These are phyloP conservation scores for Phaeoacremonium minimum DNA, from an alignment of 2,329 filamentous ascomycete genomes.

Conservation along the genomic window DNA sequence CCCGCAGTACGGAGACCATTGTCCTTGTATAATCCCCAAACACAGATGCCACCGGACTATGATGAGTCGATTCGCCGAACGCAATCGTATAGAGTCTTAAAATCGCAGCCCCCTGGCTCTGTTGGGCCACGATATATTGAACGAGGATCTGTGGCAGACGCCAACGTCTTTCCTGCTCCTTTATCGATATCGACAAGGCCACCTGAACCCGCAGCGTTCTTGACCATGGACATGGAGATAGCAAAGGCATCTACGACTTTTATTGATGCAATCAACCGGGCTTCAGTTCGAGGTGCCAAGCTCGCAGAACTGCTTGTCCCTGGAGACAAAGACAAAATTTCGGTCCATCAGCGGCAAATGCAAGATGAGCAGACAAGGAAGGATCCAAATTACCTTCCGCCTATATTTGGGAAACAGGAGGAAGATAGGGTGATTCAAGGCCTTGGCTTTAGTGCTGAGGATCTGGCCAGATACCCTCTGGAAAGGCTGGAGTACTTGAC, in stretches of 20 bases:
- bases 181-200: slow-evolving; percentile 33
- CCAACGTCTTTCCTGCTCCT: slow-evolving; percentile 42
- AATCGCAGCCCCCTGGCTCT: slow-evolving; percentile 47
- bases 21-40: slow-evolving; percentile 44
- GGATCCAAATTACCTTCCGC: slow-evolving; percentile 60
- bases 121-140: slow-evolving; percentile 45
- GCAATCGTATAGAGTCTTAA: slow-evolving; percentile 48
- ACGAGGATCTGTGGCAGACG: slow-evolving; percentile 41
- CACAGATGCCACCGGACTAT: slow-evolving; percentile 36
- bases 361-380: slow-evolving; percentile 53
- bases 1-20: slow-evolving; percentile 42
- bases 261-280: slow-evolving; percentile 47
- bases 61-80: slow-evolving; percentile 40
- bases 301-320: slow-evolving; percentile 50
- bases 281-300: slow-evolving; percentile 40
- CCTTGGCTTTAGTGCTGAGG: slow-evolving; percentile 49
- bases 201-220: slow-evolving; percentile 51
- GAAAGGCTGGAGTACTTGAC: slow-evolving; percentile 51
- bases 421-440: slow-evolving; percentile 51
- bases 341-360: slow-evolving; percentile 44
- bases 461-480: slow-evolving; percentile 45
- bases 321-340: slow-evolving; percentile 48
- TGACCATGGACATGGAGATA: slow-evolving; percentile 55
- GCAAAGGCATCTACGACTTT: slow-evolving; percentile 53
- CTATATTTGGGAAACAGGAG: slow-evolving; percentile 53